Conservation (phyloP, 768 basidiomycete species). For the Paxillus involutus region DNA sequence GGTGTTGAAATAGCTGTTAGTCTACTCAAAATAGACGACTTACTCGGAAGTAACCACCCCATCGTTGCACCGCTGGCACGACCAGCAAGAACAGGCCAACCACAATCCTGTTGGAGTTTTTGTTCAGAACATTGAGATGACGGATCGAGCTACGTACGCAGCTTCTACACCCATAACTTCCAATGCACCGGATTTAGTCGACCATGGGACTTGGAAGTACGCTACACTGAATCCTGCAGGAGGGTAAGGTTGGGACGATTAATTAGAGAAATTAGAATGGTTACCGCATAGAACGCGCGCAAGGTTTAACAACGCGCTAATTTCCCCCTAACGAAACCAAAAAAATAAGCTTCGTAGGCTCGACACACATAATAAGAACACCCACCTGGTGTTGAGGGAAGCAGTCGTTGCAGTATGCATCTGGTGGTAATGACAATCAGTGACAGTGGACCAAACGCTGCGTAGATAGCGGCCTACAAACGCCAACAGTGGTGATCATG, state of each 20-base stretch:
- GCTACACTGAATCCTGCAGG: slow-evolving; percentile 36
- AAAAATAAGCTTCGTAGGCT: not conserved
- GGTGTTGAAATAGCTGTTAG: not conserved
- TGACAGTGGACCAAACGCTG: not conserved
- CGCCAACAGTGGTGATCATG: slow-evolving; percentile 40
- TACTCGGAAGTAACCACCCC: slow-evolving; percentile 35
- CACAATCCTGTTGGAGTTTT: slow-evolving; percentile 27
- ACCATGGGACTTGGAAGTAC: slow-evolving; percentile 43
- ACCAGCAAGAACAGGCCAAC: slow-evolving; percentile 35
- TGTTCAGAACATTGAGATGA: not conserved
- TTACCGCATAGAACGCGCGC: slow-evolving; percentile 34
- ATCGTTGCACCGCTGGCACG: slow-evolving; percentile 36
- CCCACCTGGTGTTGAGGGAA: slow-evolving; percentile 34
- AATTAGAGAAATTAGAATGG: not conserved
- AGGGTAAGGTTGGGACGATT: not conserved
- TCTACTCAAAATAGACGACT: slow-evolving; percentile 7
- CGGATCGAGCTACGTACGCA: slow-evolving; percentile 23
- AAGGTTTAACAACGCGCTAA: slow-evolving; percentile 44
- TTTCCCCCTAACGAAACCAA: slow-evolving; percentile 36
- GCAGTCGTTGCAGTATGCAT: slow-evolving; percentile 40
- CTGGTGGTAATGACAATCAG: slow-evolving; percentile 12
- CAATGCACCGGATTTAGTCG: slow-evolving; percentile 33
- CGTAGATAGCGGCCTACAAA: slow-evolving; percentile 28
- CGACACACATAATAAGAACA: not conserved
- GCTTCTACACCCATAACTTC: slow-evolving; percentile 39